Evolutionary conservation across 352 stramenopile species (phyloP).

Genomic region (Pseudoperonospora humuli): DNA sequence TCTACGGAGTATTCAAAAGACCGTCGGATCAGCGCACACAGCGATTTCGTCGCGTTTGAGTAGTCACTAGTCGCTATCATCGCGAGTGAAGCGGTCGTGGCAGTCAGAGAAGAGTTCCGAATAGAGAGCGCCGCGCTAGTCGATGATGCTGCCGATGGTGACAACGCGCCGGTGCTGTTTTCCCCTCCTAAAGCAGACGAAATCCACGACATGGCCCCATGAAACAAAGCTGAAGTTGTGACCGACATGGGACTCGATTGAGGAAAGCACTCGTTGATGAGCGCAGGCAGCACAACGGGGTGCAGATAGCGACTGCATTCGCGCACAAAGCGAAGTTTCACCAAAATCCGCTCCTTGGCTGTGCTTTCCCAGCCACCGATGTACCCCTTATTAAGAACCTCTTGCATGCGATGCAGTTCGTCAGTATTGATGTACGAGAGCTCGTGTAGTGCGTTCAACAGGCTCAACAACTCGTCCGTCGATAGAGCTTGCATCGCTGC

Average conservation of each 20-base stretch:
- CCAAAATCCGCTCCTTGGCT: slow-evolving; percentile 54
- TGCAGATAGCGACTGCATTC: slow-evolving; percentile 67
- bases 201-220: slow-evolving; percentile 55
- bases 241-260: slow-evolving; percentile 36
- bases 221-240: slow-evolving; percentile 46
- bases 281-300: slow-evolving; percentile 46
- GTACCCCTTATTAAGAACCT: slow-evolving; percentile 73
- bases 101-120: slow-evolving; percentile 44
- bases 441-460: slow-evolving; percentile 46
- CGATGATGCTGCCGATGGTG: slow-evolving; percentile 28
- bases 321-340: slow-evolving; percentile 65
- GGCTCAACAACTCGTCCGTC: slow-evolving; percentile 52
- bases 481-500: slow-evolving; percentile 59
- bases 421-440: slow-evolving; percentile 74
- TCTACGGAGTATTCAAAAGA: slow-evolving; percentile 55
- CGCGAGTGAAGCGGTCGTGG: slow-evolving; percentile 39
- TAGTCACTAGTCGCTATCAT: slow-evolving; percentile 38
- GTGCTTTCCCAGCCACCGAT: slow-evolving; percentile 71
- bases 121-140: slow-evolving; percentile 39
- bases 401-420: slow-evolving; percentile 61
- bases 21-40: slow-evolving; percentile 48
- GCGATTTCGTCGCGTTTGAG: slow-evolving; percentile 37
- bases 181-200: slow-evolving; percentile 42
- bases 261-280: slow-evolving; percentile 56
- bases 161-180: slow-evolving; percentile 19